These are phyloP conservation scores for Phytophthora hybrid DNA, from an alignment of 352 stramenopile species.

Conservation along the genomic window DNA sequence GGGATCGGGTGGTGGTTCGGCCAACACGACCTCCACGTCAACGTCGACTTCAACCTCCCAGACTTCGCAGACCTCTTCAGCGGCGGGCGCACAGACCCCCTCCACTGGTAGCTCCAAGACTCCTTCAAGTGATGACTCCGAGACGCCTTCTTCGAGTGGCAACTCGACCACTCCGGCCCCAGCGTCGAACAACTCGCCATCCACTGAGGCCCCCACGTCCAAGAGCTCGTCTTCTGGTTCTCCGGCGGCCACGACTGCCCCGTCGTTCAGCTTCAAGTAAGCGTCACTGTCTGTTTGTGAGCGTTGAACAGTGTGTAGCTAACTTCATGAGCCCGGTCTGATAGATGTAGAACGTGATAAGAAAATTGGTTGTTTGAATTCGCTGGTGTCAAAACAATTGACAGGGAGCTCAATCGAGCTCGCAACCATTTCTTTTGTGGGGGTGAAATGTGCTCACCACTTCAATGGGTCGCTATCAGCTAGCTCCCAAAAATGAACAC, in stretches of 20 bases:
- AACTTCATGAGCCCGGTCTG: too few species aligned
- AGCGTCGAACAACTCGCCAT: not conserved
- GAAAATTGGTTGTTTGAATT: too few species aligned
- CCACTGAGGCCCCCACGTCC: not conserved
- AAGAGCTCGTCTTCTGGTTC: not conserved
- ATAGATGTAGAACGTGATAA: not conserved
- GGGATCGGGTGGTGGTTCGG: not conserved
- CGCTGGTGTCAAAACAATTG: too few species aligned
- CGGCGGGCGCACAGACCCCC: too few species aligned
- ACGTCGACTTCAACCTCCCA: not conserved
- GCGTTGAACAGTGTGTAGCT: not conserved
- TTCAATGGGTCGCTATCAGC: too few species aligned
- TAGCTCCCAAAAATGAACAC: too few species aligned
- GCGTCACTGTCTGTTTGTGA: not conserved
- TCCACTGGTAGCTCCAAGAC: not conserved
- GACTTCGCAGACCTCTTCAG: not conserved
- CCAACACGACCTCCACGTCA: not conserved
- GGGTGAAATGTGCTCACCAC: too few species aligned
- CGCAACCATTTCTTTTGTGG: too few species aligned
- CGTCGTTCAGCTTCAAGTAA: slow-evolving; percentile 4
- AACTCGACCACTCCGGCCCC: not conserved
- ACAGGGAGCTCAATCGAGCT: too few species aligned
- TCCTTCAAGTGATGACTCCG: not conserved
- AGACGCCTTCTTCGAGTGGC: not conserved
- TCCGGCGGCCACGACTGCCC: not conserved